Percentiles rank a stretch among this genome's conserved stretches.
Evolutionary conservation across 805 yeast species (phyloP).

Genomic region (Candida ascalaphidarum): DNA sequence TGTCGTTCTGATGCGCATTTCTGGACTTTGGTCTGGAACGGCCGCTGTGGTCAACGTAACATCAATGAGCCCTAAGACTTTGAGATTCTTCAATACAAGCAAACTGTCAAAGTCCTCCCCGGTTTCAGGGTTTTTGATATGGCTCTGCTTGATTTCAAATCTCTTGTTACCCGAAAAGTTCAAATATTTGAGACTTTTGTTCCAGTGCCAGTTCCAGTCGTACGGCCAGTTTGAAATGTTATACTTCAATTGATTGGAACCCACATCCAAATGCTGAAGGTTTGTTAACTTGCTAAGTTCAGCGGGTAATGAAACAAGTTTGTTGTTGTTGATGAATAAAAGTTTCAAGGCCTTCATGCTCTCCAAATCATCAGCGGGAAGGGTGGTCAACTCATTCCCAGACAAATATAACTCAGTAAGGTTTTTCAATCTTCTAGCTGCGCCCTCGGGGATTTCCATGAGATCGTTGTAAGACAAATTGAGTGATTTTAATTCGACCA

Average conservation of each 20-base stretch:
- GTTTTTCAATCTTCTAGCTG: constrained; percentile 44
- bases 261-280: constrained; percentile 74
- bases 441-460: constrained; percentile 74
- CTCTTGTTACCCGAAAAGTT: constrained; percentile 91
- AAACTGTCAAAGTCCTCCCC: constrained; percentile 64
- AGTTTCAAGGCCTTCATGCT: constrained; percentile 47
- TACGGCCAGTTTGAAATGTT: constrained; percentile 91
- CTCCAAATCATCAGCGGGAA: constrained; percentile 84
- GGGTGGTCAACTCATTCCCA: constrained; percentile 70
- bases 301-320: constrained; percentile 79
- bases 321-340: constrained; percentile 73
- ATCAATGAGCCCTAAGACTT: constrained; percentile 84
- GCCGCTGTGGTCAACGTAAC: constrained; percentile 84
- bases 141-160: constrained; percentile 72
- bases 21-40: constrained; percentile 80
- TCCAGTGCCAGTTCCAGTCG: constrained; percentile 97
- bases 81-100: constrained; percentile 53
- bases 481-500: constrained; percentile 49
- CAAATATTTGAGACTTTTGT: constrained; percentile 63
- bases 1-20: constrained; percentile 83
- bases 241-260: constrained; percentile 83
- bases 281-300: constrained; percentile 65
- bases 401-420: constrained; percentile 66
- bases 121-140: constrained; percentile 44
- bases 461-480: constrained; percentile 82